A percentile compares a stretch with the other conserved stretches of the same genome.
phyloP scores from a whole-genome alignment of 495 filamentous ascomycete species.

The Bathelium albidoporum region DNA sequence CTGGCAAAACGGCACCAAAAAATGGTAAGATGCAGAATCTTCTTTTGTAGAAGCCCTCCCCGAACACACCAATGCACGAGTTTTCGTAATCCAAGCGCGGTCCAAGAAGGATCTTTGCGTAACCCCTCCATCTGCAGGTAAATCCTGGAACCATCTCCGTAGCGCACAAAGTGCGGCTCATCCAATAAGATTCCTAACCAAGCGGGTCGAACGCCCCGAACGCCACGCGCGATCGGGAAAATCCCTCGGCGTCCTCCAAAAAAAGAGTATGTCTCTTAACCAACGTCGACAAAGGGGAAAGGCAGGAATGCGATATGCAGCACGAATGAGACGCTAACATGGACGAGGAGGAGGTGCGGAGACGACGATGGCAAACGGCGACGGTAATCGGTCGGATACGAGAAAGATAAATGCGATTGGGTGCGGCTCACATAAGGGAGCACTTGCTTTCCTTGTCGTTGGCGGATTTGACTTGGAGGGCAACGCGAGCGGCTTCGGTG shows the following conservation, averaged over 20 bases:
- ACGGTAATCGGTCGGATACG: too few relatives aligned
- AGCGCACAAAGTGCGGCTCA: background rate
- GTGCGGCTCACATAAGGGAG: constrained; percentile 22
- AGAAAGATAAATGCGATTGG: background rate
- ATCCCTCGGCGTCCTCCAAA: background rate
- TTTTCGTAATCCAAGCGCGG: too few relatives aligned
- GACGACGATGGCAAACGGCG: too few relatives aligned
- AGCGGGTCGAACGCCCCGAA: background rate
- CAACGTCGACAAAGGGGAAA: background rate
- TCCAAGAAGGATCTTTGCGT: too few relatives aligned
- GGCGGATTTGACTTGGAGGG: constrained; percentile 66
- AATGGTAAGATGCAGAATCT: too few relatives aligned
- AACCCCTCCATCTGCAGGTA: too few relatives aligned
- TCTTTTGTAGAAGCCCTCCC: too few relatives aligned
- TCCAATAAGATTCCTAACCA: background rate
- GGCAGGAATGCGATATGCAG: background rate
- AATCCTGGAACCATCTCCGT: too few relatives aligned
- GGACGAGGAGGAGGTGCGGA: background rate
- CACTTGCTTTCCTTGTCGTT: constrained; percentile 28
- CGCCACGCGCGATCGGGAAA: background rate
- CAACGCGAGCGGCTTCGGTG: constrained; percentile 95
- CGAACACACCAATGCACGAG: too few relatives aligned
- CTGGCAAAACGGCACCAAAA: too few relatives aligned
- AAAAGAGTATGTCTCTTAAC: background rate
- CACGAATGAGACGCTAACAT: background rate